Evolutionary conservation across 1,284 basidiomycete species (phyloP).

Genomic region (Fomes fomentarius): DNA sequence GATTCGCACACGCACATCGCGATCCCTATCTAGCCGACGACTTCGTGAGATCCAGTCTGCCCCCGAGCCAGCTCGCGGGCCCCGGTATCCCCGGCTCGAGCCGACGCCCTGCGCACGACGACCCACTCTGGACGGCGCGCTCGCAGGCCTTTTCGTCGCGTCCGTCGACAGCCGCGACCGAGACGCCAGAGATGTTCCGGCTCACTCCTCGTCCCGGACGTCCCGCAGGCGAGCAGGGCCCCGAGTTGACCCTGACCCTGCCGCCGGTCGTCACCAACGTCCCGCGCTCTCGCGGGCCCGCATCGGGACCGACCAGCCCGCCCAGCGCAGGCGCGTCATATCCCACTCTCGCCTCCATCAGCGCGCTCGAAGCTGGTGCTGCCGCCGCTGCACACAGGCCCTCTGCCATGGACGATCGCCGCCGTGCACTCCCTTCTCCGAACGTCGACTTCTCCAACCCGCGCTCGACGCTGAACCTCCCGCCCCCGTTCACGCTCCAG

Average conservation of each 20-base stretch:
- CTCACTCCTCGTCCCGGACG: conserved; percentile 21
- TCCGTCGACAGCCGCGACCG: conserved; percentile 29
- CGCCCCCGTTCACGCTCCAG: conserved; percentile 68
- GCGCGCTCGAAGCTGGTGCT: conserved; percentile 14
- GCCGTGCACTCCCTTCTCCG: conserved; percentile 21
- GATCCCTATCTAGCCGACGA: conserved; percentile 24
- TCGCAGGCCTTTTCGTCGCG: conserved; percentile 20
- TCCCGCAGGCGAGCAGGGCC: conserved; percentile 19
- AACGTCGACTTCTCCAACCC: conserved; percentile 42
- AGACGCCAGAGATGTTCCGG: conserved; percentile 21
- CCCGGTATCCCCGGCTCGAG: conserved; percentile 62
- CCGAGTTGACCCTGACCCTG: conserved; percentile 19
- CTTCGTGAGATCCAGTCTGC: conserved; percentile 22
- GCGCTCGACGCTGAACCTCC: conserved; percentile 49
- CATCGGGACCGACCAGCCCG: conserved; percentile 12
- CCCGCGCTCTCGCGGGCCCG: conserved; percentile 8
- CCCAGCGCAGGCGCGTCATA: conserved; percentile 14
- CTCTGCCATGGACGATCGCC: conserved; percentile 14
- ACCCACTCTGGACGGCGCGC: conserved; percentile 16
- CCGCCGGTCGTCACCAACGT: conserved; percentile 20
- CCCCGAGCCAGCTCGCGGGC: conserved; percentile 47
- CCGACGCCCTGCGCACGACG: conserved; percentile 20
- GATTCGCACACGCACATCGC: conserved; percentile 21
- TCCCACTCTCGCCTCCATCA: conserved; percentile 24
- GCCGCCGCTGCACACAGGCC: conserved; percentile 7